phyloP scores from a whole-genome alignment of 2,329 filamentous ascomycete species.

The Hysterium pulicare region DNA sequence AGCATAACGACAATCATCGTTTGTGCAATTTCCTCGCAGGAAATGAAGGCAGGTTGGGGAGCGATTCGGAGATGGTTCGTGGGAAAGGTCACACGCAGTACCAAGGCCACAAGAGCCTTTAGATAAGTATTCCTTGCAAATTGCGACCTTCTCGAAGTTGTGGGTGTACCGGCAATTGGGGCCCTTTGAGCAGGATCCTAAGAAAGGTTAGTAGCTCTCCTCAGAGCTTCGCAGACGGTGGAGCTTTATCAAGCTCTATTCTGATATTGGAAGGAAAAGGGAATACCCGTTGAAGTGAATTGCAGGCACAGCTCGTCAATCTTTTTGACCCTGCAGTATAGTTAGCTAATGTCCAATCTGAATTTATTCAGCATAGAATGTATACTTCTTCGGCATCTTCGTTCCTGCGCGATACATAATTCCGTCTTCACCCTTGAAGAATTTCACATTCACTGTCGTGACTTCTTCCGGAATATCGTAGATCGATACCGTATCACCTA shows the following conservation, averaged over 20 bases:
- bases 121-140: constrained; percentile 83
- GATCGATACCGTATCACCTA: constrained; percentile 57
- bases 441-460: constrained; percentile 72
- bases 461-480: constrained; percentile 72
- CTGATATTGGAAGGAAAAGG: constrained; percentile 11
- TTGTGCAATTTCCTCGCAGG: constrained; percentile 84
- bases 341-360: no score
- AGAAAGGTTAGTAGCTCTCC: constrained; percentile 13
- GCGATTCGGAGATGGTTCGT: constrained; percentile 78
- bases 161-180: constrained; percentile 77
- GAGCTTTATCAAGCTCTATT: background rate
- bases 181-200: constrained; percentile 84
- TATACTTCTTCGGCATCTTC: constrained; percentile 72
- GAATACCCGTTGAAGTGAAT: constrained; percentile 54
- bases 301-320: constrained; percentile 65
- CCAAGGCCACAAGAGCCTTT: constrained; percentile 75
- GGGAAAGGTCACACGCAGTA: constrained; percentile 83
- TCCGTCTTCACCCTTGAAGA: constrained; percentile 81
- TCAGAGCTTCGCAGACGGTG: constrained; percentile 6
- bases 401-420: constrained; percentile 78
- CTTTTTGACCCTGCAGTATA: constrained; percentile 68
- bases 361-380: no score
- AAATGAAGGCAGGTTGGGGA: constrained; percentile 88
- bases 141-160: constrained; percentile 79
- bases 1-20: constrained; percentile 79